Evolutionary conservation across 768 basidiomycete species (phyloP).

Genomic region (Amanita brunnescens): DNA sequence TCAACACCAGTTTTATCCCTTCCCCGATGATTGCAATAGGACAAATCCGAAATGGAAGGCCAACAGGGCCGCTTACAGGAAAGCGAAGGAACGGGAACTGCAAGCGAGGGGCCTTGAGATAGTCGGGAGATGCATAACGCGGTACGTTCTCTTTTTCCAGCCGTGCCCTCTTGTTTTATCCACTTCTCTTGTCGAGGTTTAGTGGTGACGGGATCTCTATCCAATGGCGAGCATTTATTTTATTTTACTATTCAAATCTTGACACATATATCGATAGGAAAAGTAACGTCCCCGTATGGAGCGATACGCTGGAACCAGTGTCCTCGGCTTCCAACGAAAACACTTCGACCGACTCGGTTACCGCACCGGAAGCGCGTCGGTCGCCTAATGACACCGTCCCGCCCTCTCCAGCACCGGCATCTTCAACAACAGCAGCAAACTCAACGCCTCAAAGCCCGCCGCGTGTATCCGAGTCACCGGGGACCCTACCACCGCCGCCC

Average conservation of each 20-base stretch:
- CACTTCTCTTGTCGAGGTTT: too few relatives aligned
- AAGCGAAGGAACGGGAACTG: background rate
- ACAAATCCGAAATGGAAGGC: background rate
- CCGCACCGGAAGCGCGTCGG: background rate
- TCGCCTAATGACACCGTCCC: too few relatives aligned
- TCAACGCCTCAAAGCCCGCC: background rate
- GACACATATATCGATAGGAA: background rate
- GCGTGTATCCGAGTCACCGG: too few relatives aligned
- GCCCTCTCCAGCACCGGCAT: background rate
- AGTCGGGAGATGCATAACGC: background rate
- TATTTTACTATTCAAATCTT: background rate
- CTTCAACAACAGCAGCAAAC: background rate
- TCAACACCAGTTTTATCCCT: background rate
- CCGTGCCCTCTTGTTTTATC: background rate
- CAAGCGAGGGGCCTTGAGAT: background rate
- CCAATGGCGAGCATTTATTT: background rate
- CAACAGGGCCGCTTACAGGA: background rate
- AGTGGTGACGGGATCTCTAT: slow-evolving; percentile 1
- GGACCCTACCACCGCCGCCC: background rate
- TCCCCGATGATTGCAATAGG: slow-evolving; percentile 5
- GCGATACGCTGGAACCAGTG: background rate
- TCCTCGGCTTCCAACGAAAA: too few relatives aligned
- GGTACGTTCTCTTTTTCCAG: background rate
- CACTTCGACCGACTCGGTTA: background rate
- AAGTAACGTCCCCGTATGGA: background rate